Base-by-base conservation (phyloP, 2,329 filamentous ascomycete genomes). In the Ampelomyces quisqualis region DNA sequence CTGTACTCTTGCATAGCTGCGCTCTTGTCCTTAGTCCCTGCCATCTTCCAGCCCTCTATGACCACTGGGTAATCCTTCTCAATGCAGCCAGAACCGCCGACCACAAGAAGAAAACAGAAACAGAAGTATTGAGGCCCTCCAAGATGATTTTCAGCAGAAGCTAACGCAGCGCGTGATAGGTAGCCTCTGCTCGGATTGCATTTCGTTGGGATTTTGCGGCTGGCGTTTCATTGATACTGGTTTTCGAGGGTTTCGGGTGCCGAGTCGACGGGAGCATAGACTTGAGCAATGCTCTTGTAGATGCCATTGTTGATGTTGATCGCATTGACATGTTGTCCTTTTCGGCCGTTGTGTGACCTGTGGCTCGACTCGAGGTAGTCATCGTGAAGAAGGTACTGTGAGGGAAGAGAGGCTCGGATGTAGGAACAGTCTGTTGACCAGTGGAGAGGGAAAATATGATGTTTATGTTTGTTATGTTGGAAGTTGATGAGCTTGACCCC, bases 281-380 rank as follows among this genome's bases (percentile, higher is more conserved):
- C 24, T 53, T 49, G 13, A 65, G 44, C 31, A 34, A 17, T 3
- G 31, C 31, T 5, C 15, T 20, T 3, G 31, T 34, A 7, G 31
- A 34, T 9, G 52, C 31, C 17, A 54, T 52, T 14, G 60, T 60
- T 13, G 60, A 62, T 35, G 45, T 52, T 7, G 58, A 58, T 17
- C 17, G 49, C 4, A 47, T 49, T 2, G 60, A 64, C 29, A 44
- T 32, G 11, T 39, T 22, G 22, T 56, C 51, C 9, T 42, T 51
- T 11, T 52, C 38, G 15, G 24, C 6, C 10, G 10, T 24, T 4
- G 28, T 34, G 18, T n/a, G n/a, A n/a, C 30, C 46, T 17, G 30
- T 37, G 17, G 28, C 1, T 17, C 19, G 34, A 31, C 38, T 13
- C 9, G 38, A 20, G 14, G 26, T 32, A 6, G 29, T 29, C 48